Conservation (phyloP, 2,329 filamentous ascomycete genomes). For the Rosellinia necatrix region DNA sequence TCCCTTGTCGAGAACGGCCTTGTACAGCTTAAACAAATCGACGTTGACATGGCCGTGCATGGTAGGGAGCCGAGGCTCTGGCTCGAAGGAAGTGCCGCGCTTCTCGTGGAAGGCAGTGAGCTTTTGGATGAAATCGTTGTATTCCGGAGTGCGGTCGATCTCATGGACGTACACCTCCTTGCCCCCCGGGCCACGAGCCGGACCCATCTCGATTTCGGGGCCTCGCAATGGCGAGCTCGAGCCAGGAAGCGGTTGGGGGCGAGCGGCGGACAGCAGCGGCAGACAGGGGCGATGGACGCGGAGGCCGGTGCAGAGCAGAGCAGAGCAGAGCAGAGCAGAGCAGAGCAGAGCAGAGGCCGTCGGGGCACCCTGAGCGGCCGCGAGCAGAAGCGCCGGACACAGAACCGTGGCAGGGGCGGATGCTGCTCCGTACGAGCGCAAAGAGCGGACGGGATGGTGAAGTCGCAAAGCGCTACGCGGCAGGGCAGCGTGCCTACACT, state of each 20-base stretch:
- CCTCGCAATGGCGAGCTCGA: conserved; percentile 13
- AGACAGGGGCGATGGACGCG: not conserved
- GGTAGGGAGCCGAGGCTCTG: conserved; percentile 64
- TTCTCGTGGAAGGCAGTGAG: conserved; percentile 76
- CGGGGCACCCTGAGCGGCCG: conserved; percentile 10
- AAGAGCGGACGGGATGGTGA: not conserved
- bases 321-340: no score
- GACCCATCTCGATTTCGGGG: conserved; percentile 36
- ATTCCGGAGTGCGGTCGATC: conserved; percentile 70
- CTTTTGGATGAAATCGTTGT: conserved; percentile 77
- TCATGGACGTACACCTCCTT: conserved; percentile 40
- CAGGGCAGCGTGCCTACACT: not conserved
- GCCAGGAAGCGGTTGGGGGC: not conserved
- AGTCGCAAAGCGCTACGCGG: not conserved
- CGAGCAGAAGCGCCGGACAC: not conserved
- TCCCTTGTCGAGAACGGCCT: conserved; percentile 74
- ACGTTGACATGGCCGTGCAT: conserved; percentile 78
- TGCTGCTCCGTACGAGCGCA: not conserved
- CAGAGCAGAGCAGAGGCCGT: conserved; percentile 21
- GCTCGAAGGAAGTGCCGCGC: conserved; percentile 78
- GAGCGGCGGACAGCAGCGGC: not conserved
- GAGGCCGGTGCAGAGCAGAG: conserved; percentile 24
- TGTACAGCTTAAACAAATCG: conserved; percentile 79
- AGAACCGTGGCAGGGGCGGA: not conserved
- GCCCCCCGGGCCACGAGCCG: conserved; percentile 35